phyloP scores from a whole-genome alignment of 257 asterid genomes.

The Dorcoceras hygrometricum region DNA sequence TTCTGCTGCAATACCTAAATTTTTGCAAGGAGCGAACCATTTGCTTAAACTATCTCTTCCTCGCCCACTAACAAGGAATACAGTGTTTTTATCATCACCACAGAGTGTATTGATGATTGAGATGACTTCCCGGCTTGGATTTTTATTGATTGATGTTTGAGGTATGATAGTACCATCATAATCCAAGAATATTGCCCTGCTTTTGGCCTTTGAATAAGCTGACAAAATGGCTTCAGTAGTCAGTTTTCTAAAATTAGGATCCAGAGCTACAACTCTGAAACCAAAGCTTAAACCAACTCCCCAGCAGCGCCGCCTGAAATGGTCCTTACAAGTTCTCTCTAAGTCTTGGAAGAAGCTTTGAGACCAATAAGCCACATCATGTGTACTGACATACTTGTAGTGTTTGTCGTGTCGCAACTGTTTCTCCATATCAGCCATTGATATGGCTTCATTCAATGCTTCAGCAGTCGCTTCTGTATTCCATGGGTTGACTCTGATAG shows the following conservation, averaged over 20 bases:
- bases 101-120: slow-evolving; percentile 35
- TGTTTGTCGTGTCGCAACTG: slow-evolving; percentile 57
- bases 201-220: slow-evolving; percentile 39
- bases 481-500: slow-evolving; percentile 55
- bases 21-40: slow-evolving; percentile 48
- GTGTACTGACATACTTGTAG: slow-evolving; percentile 47
- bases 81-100: slow-evolving; percentile 36
- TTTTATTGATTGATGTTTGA: slow-evolving; percentile 37
- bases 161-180: slow-evolving; percentile 55
- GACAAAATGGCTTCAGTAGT: slow-evolving; percentile 40
- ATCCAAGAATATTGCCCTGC: slow-evolving; percentile 46
- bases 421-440: slow-evolving; percentile 48
- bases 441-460: slow-evolving; percentile 45
- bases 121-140: slow-evolving; percentile 36
- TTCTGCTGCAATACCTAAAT: slow-evolving; percentile 53
- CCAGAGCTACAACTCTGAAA: slow-evolving; percentile 53
- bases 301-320: slow-evolving; percentile 48
- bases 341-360: slow-evolving; percentile 53
- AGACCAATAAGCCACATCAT: slow-evolving; percentile 56
- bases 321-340: slow-evolving; percentile 51
- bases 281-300: slow-evolving; percentile 53
- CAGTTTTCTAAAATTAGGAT: slow-evolving; percentile 48
- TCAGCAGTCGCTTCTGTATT: slow-evolving; percentile 48
- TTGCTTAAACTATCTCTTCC: slow-evolving; percentile 43
- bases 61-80: slow-evolving; percentile 48